Percentiles rank a stretch among this genome's conserved stretches.
phyloP scores from a whole-genome alignment of 2,329 filamentous ascomycete genomes.

The Ophiostoma ulmi region DNA sequence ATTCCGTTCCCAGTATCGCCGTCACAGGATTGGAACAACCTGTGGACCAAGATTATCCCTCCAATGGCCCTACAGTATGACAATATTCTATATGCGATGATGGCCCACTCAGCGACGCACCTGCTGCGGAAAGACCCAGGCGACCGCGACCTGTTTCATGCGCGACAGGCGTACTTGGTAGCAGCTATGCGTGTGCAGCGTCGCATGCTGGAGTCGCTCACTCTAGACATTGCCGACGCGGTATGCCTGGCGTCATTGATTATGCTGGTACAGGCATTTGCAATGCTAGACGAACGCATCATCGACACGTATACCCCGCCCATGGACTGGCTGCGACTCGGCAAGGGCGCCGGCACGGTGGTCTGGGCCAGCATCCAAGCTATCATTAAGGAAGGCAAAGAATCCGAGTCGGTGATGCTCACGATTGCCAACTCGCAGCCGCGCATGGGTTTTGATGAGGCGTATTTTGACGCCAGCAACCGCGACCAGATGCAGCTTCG shows the following conservation, averaged over 20 bases:
- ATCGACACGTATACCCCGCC: conserved; percentile 30
- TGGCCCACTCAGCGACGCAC: conserved; percentile 30
- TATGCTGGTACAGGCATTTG: conserved; percentile 31
- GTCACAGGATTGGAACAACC: conserved; percentile 26
- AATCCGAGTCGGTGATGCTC: conserved; percentile 25
- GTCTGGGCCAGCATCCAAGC: conserved; percentile 31
- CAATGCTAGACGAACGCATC: conserved; percentile 30
- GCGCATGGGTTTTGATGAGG: conserved; percentile 30
- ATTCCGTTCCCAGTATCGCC: conserved; percentile 27
- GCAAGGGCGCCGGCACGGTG: conserved; percentile 30
- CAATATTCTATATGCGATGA: conserved; percentile 29
- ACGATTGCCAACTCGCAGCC: conserved; percentile 28
- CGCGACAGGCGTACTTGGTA: conserved; percentile 31
- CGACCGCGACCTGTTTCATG: conserved; percentile 28
- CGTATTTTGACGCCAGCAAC: conserved; percentile 30
- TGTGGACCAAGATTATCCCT: conserved; percentile 29
- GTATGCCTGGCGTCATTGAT: conserved; percentile 30
- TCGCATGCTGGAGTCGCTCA: conserved; percentile 28
- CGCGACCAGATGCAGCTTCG: conserved; percentile 27
- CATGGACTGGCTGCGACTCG: conserved; percentile 29
- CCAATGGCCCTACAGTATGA: conserved; percentile 29
- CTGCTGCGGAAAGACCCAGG: conserved; percentile 27
- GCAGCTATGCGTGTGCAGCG: conserved; percentile 31
- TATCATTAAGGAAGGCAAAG: conserved; percentile 24
- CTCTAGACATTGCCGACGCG: conserved; percentile 29